Percentiles rank a stretch among this genome's conserved stretches.
phyloP scores from a whole-genome alignment of 2,329 filamentous ascomycete genomes.

The Hymenoscyphus repandus region DNA sequence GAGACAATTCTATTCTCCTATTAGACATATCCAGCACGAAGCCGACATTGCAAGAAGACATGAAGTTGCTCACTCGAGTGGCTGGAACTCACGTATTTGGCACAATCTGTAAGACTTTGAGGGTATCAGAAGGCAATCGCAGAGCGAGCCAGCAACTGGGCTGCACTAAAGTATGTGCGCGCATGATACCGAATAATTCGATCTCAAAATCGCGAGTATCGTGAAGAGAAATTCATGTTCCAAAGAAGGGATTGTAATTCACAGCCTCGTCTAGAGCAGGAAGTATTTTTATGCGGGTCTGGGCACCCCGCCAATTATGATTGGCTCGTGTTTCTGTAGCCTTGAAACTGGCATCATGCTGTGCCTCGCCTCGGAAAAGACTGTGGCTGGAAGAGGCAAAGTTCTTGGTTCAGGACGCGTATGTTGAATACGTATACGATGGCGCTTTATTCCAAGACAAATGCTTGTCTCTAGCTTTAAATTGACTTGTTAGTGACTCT shows the following conservation, averaged over 20 bases:
- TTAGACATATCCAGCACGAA: constrained; percentile 6
- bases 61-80: constrained; percentile 20
- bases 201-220: not conserved
- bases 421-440: too few relatives aligned
- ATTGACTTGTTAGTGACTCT: too few relatives aligned
- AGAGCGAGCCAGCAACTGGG: constrained; percentile 57
- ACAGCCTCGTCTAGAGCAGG: constrained; percentile 7
- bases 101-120: constrained; percentile 51
- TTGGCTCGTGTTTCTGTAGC: too few relatives aligned
- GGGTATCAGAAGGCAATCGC: constrained; percentile 52
- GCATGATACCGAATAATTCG: constrained; percentile 18
- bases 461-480: too few relatives aligned
- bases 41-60: constrained; percentile 4
- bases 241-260: not conserved
- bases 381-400: too few relatives aligned
- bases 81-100: constrained; percentile 52
- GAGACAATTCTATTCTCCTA: constrained; percentile 64
- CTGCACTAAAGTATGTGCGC: constrained; percentile 38
- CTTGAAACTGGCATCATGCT: too few relatives aligned
- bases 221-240: not conserved
- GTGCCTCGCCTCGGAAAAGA: too few relatives aligned
- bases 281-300: constrained; percentile 6
- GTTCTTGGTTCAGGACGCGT: too few relatives aligned
- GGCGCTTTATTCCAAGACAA: too few relatives aligned
- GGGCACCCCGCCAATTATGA: too few relatives aligned